Evolutionary conservation across 2,329 filamentous ascomycete species (phyloP), one percentile per base, ranked within the genome.

Genomic region (Neonectria sp.): DNA sequence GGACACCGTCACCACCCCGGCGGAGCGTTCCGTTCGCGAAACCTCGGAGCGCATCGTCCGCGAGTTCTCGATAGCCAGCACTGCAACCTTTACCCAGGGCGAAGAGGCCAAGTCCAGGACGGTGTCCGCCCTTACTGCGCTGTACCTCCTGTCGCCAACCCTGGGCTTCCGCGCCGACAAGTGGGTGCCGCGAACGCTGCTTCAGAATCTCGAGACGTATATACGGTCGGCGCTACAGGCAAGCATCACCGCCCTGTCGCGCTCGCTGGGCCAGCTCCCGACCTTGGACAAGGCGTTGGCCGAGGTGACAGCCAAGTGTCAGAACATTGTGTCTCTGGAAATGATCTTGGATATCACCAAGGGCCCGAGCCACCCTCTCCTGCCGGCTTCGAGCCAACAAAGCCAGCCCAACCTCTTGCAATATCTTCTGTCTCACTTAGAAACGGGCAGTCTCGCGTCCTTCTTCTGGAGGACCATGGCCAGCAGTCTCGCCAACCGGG

Each of bases 391-490:
- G 4, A 66, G 68, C 27, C 78, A 84, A 51, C 79, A 82, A 53
- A 75, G 77, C 5, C 77, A 81, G 24, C 68, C 77, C 3, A 88
- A 84, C 64, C 87, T 98, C 48, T 86, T 98, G 0, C 88, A 92
- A 64, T 91, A 91, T 0, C 83, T 97, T 0, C 87, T 97, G 9
- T 84, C 88, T 12, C 86, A 91, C n/a, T 88, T 99, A 8, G 96
- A 98, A 80, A 97, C 95, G 0, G 90, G 93, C 0, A 96, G 93
- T 2, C 84, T 99, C 17, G 90, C 94, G 1, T 95, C 93, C 0
- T 97, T 95, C 79, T 99, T 97, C 82, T 99, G 96, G 95, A 89
- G 96, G 60, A 93, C 92, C 9, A 88, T 98, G 75, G 96, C 96
- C 0, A 90, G 92, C 1, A 91, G 90, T 63, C 85, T 98, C 66